phyloP scores from a whole-genome alignment of 495 filamentous ascomycete species.

The Cairneyella variabilis region DNA sequence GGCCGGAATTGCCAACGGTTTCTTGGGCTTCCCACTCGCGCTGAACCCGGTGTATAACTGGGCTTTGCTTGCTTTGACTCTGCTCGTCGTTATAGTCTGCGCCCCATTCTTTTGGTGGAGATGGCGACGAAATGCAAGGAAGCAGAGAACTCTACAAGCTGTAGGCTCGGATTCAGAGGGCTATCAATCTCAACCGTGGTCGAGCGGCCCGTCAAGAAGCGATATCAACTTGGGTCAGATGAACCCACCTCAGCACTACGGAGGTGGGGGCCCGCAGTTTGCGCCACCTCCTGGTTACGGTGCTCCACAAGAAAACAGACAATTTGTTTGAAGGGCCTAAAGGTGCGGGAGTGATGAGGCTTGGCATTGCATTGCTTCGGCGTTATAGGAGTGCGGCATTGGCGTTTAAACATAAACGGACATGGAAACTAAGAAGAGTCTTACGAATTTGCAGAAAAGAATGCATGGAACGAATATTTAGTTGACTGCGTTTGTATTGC shows the following conservation, averaged over 20 bases:
- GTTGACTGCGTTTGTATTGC: background rate
- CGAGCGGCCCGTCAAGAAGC: background rate
- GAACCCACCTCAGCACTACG: background rate
- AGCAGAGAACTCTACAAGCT: background rate
- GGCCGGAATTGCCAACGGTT: constrained; percentile 47
- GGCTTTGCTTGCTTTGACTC: constrained; percentile 30
- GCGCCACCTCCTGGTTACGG: background rate
- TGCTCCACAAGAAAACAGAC: background rate
- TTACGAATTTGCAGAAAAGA: too few species aligned
- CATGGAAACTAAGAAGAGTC: too few species aligned
- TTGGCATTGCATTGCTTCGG: background rate
- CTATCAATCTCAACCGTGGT: background rate
- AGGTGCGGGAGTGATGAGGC: too few species aligned
- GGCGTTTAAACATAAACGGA: background rate
- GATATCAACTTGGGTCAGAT: background rate
- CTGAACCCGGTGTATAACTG: constrained; percentile 32
- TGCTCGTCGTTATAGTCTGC: constrained; percentile 27
- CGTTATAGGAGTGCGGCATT: background rate
- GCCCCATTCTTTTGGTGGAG: constrained; percentile 13
- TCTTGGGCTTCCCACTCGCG: constrained; percentile 40
- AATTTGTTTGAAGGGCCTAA: background rate
- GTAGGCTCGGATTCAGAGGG: background rate
- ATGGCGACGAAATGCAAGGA: background rate
- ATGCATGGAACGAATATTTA: background rate
- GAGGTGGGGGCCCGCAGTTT: background rate